Conservation (phyloP, 169 alveolate species). For the Fabrea salina region DNA sequence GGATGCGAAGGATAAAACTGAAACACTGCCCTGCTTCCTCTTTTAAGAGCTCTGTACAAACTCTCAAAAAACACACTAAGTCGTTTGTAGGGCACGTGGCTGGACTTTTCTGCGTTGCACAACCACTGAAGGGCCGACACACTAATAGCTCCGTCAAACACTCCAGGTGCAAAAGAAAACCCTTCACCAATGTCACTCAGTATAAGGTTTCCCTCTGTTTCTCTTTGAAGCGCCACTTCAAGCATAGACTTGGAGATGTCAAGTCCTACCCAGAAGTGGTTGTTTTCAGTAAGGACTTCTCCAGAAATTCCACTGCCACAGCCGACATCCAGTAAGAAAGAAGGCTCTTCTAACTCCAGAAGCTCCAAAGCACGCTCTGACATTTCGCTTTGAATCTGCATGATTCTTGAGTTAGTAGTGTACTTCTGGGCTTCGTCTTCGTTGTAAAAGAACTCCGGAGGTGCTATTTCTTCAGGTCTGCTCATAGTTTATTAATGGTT, state of each 20-base stretch:
- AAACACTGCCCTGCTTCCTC: slow-evolving; percentile 92
- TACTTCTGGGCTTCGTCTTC: slow-evolving; percentile 89
- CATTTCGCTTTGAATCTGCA: slow-evolving; percentile 91
- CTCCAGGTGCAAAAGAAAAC: slow-evolving; percentile 86
- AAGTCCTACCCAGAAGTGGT: slow-evolving; percentile 94
- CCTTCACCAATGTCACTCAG: slow-evolving; percentile 93
- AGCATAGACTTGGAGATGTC: slow-evolving; percentile 94
- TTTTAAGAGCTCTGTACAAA: slow-evolving; percentile 78
- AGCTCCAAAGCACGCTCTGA: slow-evolving; percentile 91
- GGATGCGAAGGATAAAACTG: slow-evolving; percentile 96
- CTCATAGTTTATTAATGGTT: too few species aligned
- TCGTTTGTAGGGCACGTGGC: slow-evolving; percentile 90
- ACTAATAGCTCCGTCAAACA: slow-evolving; percentile 91
- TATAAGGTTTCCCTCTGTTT: slow-evolving; percentile 88
- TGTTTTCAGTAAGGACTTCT: slow-evolving; percentile 84
- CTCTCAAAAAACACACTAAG: slow-evolving; percentile 87
- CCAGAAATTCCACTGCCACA: slow-evolving; percentile 98
- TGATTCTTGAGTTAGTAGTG: slow-evolving; percentile 85
- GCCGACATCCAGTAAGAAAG: slow-evolving; percentile 94
- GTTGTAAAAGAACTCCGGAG: slow-evolving; percentile 68
- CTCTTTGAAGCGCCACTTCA: slow-evolving; percentile 77
- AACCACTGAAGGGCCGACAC: slow-evolving; percentile 96
- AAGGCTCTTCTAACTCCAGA: slow-evolving; percentile 79
- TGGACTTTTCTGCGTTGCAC: slow-evolving; percentile 90
- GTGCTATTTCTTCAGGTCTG: slow-evolving; percentile 29